Evolutionary conservation across 257 asterid genomes (phyloP), one percentile per base, ranked within the genome.

Genomic region (Solanum tarapatanum): DNA sequence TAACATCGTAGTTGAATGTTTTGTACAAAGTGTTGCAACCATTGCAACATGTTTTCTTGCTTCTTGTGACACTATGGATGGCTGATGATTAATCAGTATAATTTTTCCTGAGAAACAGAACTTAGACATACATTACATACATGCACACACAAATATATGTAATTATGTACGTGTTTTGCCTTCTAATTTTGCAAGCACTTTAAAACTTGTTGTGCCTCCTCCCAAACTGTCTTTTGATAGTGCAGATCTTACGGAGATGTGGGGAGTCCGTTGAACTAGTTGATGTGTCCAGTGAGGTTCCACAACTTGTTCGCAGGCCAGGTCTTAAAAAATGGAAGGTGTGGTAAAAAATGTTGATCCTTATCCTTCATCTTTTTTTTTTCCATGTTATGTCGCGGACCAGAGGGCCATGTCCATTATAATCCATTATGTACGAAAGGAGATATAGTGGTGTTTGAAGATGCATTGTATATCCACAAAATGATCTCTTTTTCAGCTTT

Each of bases 251-350:
- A 89, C 90, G 98, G 90, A 94, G 98, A 87, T 95, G 99, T 89
- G 93, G 91, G 86, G 99, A 92, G 87, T 86, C 98, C 48, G 89
- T 97, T 86, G 98, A 95, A 90, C 98, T 97, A 9, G 74, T 97
- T 87, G 99, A 97, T 87, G 98, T 94, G 89, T 96, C 99, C 82
- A 84, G 88, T 84, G 96, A 95, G 91, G 95, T 96, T 92, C 98
- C 98, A 36, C 94, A 94, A 91, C 99, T 97, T 90, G 92, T 91
- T 88, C 96, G 98, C 89, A 92, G 99, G 88, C 99, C 96, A 87
- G 99, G 99, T 87, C 92, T 97, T 66, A 96, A 96, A 90, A 92
- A 86, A 89, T 97, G 99, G 99, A 97, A 93, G 97, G 99, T 86
- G 91, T 90, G 48, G 75, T 86, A 66, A 17, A 58, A 28, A 1